Evolutionary conservation across 2,329 filamentous ascomycete genomes (phyloP).

Genomic region (Thielaviopsis ethacetica): DNA sequence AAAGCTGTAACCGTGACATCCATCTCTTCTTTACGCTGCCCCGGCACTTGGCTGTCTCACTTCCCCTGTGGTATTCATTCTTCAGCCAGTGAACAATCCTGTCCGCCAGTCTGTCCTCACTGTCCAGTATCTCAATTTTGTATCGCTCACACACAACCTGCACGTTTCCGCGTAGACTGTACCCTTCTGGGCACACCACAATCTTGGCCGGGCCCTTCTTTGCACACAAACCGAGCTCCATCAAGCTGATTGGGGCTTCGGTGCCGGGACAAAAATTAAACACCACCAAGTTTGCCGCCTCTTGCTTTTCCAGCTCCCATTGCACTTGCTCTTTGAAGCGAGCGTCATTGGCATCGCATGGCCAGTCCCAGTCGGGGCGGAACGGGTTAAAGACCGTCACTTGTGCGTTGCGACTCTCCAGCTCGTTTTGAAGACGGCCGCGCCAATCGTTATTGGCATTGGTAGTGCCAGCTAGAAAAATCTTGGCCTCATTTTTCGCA

Average conservation of each 20-base stretch:
- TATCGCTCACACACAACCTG: conserved; percentile 36
- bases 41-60: not conserved
- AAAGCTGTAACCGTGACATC: not conserved
- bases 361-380: conserved; percentile 41
- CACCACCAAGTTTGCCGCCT: conserved; percentile 34
- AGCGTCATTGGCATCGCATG: conserved; percentile 28
- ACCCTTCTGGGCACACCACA: conserved; percentile 35
- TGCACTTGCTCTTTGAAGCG: conserved; percentile 36
- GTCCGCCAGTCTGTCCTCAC: not conserved
- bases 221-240: conserved; percentile 43
- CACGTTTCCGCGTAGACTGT: conserved; percentile 44
- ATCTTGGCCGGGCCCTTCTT: conserved; percentile 24
- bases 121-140: conserved; percentile 27
- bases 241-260: conserved; percentile 37
- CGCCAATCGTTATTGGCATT: conserved; percentile 36
- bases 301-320: conserved; percentile 45
- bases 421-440: conserved; percentile 21
- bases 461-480: conserved; percentile 46
- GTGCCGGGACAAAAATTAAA: conserved; percentile 39
- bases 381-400: conserved; percentile 42
- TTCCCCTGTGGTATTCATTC: not conserved
- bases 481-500: conserved; percentile 15
- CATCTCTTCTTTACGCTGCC: not conserved
- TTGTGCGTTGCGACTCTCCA: conserved; percentile 23
- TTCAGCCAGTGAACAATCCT: not conserved